Evolutionary conservation across 1,139 yeast species (phyloP).

Genomic region (Spathaspora jeffriesii): DNA sequence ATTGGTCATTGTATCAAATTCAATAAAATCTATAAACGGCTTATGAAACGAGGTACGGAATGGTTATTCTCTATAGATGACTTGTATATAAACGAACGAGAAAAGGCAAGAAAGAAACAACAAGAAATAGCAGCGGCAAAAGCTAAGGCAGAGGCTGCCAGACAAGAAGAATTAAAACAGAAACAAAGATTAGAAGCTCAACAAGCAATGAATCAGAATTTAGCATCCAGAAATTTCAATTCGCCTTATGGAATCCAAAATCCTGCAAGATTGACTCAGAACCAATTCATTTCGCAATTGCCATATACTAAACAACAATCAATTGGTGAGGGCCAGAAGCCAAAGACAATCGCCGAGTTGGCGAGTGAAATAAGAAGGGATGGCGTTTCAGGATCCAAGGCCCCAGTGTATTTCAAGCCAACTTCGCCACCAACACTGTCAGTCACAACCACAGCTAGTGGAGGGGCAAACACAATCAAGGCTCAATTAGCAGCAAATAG

Average conservation of each 20-base stretch:
- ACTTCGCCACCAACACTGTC: slow-evolving; percentile 9
- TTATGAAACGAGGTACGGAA: slow-evolving; percentile 63
- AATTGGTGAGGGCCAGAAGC: slow-evolving; percentile 25
- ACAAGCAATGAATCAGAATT: slow-evolving; percentile 24
- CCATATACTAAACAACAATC: slow-evolving; percentile 18
- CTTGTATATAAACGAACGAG: slow-evolving; percentile 78
- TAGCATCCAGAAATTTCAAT: slow-evolving; percentile 26
- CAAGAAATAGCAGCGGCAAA: slow-evolving; percentile 60
- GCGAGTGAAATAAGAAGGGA: slow-evolving; percentile 55
- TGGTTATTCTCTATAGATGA: slow-evolving; percentile 95
- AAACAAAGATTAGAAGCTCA: slow-evolving; percentile 35
- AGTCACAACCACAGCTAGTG: slow-evolving; percentile 7
- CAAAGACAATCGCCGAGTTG: slow-evolving; percentile 55
- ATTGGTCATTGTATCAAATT: slow-evolving; percentile 86
- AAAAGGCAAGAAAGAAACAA: slow-evolving; percentile 69
- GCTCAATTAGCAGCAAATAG: slow-evolving; percentile 58
- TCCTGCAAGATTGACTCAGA: slow-evolving; percentile 18
- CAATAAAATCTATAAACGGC: slow-evolving; percentile 80
- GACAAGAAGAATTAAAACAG: slow-evolving; percentile 52
- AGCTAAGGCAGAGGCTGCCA: slow-evolving; percentile 57
- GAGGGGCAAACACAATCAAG: slow-evolving; percentile 28
- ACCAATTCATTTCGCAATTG: slow-evolving; percentile 25
- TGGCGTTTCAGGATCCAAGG: slow-evolving; percentile 26
- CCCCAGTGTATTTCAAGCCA: slow-evolving; percentile 39
- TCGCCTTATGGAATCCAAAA: slow-evolving; percentile 27